phyloP scores from a whole-genome alignment of 1,284 basidiomycete species.

The Apiotrichum porosum region DNA sequence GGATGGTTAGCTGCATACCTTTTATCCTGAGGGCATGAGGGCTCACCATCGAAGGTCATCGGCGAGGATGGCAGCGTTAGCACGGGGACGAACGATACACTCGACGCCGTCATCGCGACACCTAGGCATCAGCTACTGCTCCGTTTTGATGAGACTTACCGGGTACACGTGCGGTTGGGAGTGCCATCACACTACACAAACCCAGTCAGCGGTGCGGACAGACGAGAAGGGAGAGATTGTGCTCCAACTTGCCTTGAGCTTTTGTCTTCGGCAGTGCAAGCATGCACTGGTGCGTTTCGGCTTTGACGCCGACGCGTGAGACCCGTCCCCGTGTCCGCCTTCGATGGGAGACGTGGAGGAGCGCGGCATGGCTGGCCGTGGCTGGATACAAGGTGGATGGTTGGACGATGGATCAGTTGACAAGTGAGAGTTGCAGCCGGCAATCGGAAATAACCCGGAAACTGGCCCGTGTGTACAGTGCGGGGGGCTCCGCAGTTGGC shows the following conservation, averaged over 20 bases:
- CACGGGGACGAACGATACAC: slow-evolving; percentile 16
- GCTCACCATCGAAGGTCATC: slow-evolving; percentile 18
- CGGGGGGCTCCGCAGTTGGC: too few relatives aligned
- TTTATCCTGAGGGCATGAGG: background rate
- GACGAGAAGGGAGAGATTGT: background rate
- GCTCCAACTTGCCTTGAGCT: slow-evolving; percentile 15
- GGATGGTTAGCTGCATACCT: background rate
- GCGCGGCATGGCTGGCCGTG: too few relatives aligned
- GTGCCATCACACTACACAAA: slow-evolving; percentile 14
- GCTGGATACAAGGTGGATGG: too few relatives aligned
- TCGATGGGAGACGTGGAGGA: too few relatives aligned
- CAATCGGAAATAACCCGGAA: too few relatives aligned
- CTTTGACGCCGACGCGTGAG: too few relatives aligned
- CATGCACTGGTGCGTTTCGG: slow-evolving; percentile 10
- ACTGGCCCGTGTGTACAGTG: too few relatives aligned
- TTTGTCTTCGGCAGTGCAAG: slow-evolving; percentile 17
- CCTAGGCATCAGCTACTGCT: slow-evolving; percentile 1
- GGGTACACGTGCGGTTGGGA: slow-evolving; percentile 7
- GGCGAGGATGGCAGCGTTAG: slow-evolving; percentile 18
- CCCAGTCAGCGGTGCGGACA: background rate
- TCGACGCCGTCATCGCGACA: slow-evolving; percentile 15
- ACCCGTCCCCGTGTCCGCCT: too few relatives aligned
- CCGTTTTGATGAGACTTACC: background rate
- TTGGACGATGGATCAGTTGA: too few relatives aligned
- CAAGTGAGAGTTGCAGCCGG: too few relatives aligned